Percentiles rank a stretch among this genome's conserved stretches.
These are phyloP conservation scores for Kodamaea suecica DNA, from an alignment of 1,139 yeast species.

Conservation along the genomic window DNA sequence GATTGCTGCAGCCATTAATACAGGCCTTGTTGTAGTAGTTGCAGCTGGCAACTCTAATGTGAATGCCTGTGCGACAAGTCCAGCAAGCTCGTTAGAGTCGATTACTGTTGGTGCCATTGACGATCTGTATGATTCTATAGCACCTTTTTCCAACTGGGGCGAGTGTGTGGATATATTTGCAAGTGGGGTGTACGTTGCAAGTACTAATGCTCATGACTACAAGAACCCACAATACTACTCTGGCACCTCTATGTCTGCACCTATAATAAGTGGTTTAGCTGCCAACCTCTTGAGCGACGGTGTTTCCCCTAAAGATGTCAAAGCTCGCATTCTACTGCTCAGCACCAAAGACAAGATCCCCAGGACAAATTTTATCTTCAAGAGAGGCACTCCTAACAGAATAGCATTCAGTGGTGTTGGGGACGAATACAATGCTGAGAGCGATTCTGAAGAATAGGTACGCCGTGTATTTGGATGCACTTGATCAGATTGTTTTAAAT, in stretches of 20 bases:
- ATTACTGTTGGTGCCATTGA: conserved; percentile 87
- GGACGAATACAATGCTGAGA: too few species aligned
- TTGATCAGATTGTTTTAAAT: too few species aligned
- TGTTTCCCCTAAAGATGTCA: conserved; percentile 39
- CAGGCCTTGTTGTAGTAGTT: conserved; percentile 76
- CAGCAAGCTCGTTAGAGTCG: conserved; percentile 70
- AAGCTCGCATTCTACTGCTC: conserved; percentile 34
- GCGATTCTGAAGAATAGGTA: neutral
- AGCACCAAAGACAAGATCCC: conserved; percentile 39
- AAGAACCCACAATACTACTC: conserved; percentile 46
- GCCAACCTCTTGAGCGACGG: conserved; percentile 68
- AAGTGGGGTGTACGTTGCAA: conserved; percentile 66
- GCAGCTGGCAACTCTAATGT: conserved; percentile 85
- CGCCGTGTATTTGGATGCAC: neutral
- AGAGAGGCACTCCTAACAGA: conserved; percentile 36
- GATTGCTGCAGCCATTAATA: conserved; percentile 61
- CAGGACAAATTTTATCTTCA: conserved; percentile 26
- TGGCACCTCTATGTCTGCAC: conserved; percentile 90
- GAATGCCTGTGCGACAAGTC: conserved; percentile 77
- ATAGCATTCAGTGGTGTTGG: conserved; percentile 39
- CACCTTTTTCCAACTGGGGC: conserved; percentile 85
- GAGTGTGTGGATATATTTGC: conserved; percentile 82
- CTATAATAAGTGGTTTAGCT: conserved; percentile 70
- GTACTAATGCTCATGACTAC: conserved; percentile 31
- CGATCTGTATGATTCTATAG: conserved; percentile 63